These are phyloP conservation scores for Retiboletus fuscus DNA, from an alignment of 1,284 basidiomycete species.

Conservation along the genomic window DNA sequence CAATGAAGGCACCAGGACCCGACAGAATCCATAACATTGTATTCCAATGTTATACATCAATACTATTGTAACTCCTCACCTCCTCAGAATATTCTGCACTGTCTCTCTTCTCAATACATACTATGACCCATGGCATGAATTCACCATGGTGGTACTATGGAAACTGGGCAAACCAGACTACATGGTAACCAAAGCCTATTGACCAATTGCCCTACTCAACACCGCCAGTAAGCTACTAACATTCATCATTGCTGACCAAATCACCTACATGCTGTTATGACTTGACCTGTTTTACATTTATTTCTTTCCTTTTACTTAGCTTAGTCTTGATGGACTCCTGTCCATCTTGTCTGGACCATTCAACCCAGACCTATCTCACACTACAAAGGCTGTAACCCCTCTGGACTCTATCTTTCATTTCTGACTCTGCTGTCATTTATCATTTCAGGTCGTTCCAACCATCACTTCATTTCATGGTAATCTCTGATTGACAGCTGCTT, in stretches of 20 bases:
- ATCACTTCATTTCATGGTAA: too few species aligned
- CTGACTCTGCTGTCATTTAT: too few species aligned
- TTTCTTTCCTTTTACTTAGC: too few species aligned
- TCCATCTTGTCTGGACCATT: too few species aligned
- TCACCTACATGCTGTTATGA: slow-evolving; percentile 14
- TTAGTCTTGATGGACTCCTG: too few species aligned
- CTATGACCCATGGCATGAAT: slow-evolving; percentile 4
- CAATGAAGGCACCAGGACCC: slow-evolving; percentile 30
- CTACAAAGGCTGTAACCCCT: too few species aligned
- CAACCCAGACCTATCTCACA: too few species aligned
- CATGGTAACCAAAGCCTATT: not conserved
- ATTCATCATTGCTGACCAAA: not conserved
- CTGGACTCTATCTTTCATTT: too few species aligned
- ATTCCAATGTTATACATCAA: slow-evolving; percentile 45
- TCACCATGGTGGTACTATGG: not conserved
- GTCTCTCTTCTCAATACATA: slow-evolving; percentile 34
- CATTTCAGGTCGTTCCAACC: too few species aligned
- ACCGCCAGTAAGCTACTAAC: slow-evolving; percentile 1
- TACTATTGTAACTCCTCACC: slow-evolving; percentile 49
- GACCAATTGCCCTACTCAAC: slow-evolving; percentile 13
- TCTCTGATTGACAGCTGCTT: too few species aligned
- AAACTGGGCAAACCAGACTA: slow-evolving; percentile 7
- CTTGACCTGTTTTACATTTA: too few species aligned
- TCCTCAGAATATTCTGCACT: not conserved
- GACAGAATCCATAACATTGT: slow-evolving; percentile 42